A percentile compares a stretch with the other conserved stretches of the same genome.
Evolutionary conservation across 2,329 filamentous ascomycete genomes (phyloP).

Genomic region (Magnaporthiopsis rhizophila): DNA sequence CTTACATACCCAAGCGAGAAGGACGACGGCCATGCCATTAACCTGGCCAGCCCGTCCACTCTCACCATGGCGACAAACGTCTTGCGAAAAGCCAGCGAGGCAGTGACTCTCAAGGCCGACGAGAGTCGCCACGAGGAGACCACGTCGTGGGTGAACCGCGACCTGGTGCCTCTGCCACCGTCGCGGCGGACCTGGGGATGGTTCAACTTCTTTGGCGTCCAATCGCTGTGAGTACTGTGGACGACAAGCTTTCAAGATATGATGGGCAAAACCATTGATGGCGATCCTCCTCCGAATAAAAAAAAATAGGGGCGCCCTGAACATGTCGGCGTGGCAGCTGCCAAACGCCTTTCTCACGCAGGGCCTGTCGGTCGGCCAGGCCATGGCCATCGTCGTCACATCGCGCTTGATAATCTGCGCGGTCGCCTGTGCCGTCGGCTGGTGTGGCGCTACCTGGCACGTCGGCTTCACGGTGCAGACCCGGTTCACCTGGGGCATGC

Average conservation of each 20-base stretch:
- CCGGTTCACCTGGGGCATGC: conserved; percentile 40
- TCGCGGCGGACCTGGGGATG: conserved; percentile 30
- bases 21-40: background rate
- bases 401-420: conserved; percentile 29
- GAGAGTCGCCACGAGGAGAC: conserved; percentile 26
- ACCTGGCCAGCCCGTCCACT: background rate
- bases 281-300: no score
- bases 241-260: no score
- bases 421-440: conserved; percentile 36
- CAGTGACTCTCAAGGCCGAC: conserved; percentile 2
- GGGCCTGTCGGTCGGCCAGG: conserved; percentile 31
- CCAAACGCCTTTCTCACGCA: conserved; percentile 11
- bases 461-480: conserved; percentile 43
- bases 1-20: no score
- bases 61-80: background rate
- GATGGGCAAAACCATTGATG: no score
- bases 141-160: conserved; percentile 40
- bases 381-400: conserved; percentile 36
- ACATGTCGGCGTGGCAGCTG: conserved; percentile 3
- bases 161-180: conserved; percentile 31
- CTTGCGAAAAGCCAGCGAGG: background rate
- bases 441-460: conserved; percentile 40
- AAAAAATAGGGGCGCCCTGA: background rate
- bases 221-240: background rate
- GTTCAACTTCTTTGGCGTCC: conserved; percentile 1